Conservation (phyloP, 768 basidiomycete genomes). For the Mycena olivaceomarginata region DNA sequence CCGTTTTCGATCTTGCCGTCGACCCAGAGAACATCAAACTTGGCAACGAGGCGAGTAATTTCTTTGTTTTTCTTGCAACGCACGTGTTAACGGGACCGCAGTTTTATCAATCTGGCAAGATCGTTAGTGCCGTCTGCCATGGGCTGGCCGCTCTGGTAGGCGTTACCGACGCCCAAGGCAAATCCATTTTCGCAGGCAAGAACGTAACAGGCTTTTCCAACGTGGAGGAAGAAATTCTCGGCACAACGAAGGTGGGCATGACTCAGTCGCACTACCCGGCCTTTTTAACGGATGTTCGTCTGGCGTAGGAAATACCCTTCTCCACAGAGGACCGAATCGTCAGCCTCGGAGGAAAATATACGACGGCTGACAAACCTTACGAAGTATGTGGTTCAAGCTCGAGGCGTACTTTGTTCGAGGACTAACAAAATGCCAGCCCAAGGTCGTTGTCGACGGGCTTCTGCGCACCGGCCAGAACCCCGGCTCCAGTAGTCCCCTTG, state of each 20-base stretch:
- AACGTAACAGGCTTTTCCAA: slow-evolving; percentile 84
- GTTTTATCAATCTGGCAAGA: slow-evolving; percentile 82
- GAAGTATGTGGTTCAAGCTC: no score
- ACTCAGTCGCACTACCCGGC: no score
- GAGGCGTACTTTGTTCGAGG: no score
- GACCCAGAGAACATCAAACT: slow-evolving; percentile 76
- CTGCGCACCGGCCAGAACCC: no score
- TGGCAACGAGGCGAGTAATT: slow-evolving; percentile 67
- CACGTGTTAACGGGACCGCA: slow-evolving; percentile 47
- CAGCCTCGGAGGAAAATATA: no score
- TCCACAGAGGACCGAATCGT: no score
- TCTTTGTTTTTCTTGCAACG: background rate
- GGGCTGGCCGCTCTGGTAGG: slow-evolving; percentile 78
- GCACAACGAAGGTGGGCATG: slow-evolving; percentile 64
- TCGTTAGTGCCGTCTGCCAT: slow-evolving; percentile 86
- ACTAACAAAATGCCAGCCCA: no score
- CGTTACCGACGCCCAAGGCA: slow-evolving; percentile 72
- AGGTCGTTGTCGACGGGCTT: no score
- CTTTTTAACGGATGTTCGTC: no score
- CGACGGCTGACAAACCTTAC: no score
- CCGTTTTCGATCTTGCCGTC: slow-evolving; percentile 80
- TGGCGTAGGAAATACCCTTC: no score
- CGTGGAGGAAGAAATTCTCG: slow-evolving; percentile 74
- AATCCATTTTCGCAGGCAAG: slow-evolving; percentile 79
- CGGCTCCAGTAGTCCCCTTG: no score